A percentile compares a stretch with the other conserved stretches of the same genome.
Conservation (phyloP, 83 land plant species). For the Diphasiastrum complanatum region DNA sequence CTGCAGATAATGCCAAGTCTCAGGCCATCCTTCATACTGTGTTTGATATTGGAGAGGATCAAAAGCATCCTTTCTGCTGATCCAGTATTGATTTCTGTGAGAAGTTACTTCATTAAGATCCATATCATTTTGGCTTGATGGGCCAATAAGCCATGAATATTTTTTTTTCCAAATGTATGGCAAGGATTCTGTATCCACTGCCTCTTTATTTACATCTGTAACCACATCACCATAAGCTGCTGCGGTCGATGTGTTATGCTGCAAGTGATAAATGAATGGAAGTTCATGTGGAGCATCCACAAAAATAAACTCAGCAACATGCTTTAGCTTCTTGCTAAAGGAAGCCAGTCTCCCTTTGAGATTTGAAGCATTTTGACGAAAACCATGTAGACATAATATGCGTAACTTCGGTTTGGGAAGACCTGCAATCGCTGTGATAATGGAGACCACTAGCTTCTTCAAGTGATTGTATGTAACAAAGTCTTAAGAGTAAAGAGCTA, state of each 20-base stretch:
- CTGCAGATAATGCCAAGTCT: conserved; percentile 44
- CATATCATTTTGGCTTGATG: background rate
- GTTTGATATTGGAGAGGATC: conserved; percentile 68
- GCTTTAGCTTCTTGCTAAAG: conserved; percentile 73
- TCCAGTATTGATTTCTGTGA: conserved; percentile 25
- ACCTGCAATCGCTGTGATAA: conserved; percentile 8
- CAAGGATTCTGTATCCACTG: conserved; percentile 12
- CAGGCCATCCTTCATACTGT: conserved; percentile 64
- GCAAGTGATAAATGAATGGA: conserved; percentile 48
- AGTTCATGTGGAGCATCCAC: conserved; percentile 88
- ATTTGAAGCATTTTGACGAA: conserved; percentile 80
- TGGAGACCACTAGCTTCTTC: background rate
- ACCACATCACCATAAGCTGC: background rate
- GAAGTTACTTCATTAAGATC: background rate
- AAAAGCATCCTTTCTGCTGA: conserved; percentile 41
- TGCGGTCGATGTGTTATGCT: background rate
- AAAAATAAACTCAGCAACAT: conserved; percentile 56
- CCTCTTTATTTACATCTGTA: background rate
- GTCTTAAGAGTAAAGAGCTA: background rate
- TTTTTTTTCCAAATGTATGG: conserved; percentile 34
- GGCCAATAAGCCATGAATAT: too few relatives aligned
- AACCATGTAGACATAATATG: conserved; percentile 89
- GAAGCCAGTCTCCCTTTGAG: conserved; percentile 85
- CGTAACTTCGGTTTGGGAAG: conserved; percentile 41
- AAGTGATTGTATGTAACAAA: background rate